Evolutionary conservation across 1,284 basidiomycete species (phyloP), one percentile per base, ranked within the genome.

Genomic region (Leccinum holopus): DNA sequence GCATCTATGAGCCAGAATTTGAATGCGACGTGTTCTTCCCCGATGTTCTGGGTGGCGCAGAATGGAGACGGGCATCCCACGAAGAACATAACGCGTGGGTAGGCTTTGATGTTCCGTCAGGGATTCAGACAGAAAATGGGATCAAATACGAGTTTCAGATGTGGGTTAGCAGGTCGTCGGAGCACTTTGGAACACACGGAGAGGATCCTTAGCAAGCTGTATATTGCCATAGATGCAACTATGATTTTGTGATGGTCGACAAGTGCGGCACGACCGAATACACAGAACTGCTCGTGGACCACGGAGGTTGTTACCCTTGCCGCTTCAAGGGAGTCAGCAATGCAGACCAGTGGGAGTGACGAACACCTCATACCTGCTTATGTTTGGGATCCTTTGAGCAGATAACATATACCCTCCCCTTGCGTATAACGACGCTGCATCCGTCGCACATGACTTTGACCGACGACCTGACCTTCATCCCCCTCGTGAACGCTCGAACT

Each of bases 321-420:
- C 88, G 83, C 88, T 90, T 74, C 47, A 65, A 4, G 62, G 60
- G 16, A 57, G 61, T 74, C 49, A 66, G 59, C 8, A 57, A 53
- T 30, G 58, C 44, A 61, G 28, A 58, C 30, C n/a, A n/a, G 33
- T 41, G 55, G 58, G 35, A 63, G 39, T 53, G 57, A 53, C 3
- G 44, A 18, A 3, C 30, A 59, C 54, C n/a, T 79, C 87, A 64
- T 68, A 96, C 97, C 89, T 98, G 97, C 78, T 98, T 98, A 78
- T 98, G 97, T 78, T 97, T 98, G 5, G 96, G 92, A 73, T 98
- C 94, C 75, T 93, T 94, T 21, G 88, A 88, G 78, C 97, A 99
- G 53, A 98, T 87, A 53, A 98, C 89, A 78, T 97, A 98, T 53
- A 98, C 85, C 69, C 92, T 86, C 56, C 95, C 95, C 75, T 98